These are phyloP conservation scores for Xylaria longipes DNA, from an alignment of 495 filamentous ascomycete species.

Conservation along the genomic window DNA sequence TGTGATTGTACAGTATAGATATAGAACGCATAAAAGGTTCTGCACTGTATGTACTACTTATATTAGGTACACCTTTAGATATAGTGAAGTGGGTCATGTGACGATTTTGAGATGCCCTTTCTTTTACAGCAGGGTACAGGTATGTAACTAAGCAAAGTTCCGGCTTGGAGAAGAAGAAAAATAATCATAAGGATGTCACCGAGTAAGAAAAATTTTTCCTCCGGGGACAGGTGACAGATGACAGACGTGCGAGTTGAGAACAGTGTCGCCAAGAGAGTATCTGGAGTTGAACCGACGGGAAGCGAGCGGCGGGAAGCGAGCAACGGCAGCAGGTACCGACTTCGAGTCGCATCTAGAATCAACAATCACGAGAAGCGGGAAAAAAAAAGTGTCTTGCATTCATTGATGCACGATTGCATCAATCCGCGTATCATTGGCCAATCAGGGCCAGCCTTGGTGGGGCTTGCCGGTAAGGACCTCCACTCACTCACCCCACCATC, in stretches of 20 bases:
- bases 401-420: slow-evolving; percentile 13
- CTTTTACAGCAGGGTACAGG: not conserved
- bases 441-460: not conserved
- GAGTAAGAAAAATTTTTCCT: not conserved
- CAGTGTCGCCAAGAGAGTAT: not conserved
- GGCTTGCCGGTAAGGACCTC: not conserved
- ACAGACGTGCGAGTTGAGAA: not conserved
- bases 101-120: not conserved
- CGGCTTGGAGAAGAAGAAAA: no score
- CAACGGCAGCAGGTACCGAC: slow-evolving; percentile 1
- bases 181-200: not conserved
- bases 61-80: not conserved
- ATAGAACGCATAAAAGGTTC: not conserved
- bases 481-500: slow-evolving; percentile 4
- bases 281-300: slow-evolving; percentile 1
- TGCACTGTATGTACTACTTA: not conserved
- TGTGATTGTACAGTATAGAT: not conserved
- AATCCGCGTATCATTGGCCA: slow-evolving; percentile 2
- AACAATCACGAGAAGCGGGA: not conserved
- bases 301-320: slow-evolving; percentile 14
- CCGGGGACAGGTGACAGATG: not conserved
- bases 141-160: not conserved
- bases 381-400: slow-evolving; percentile 5
- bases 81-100: not conserved
- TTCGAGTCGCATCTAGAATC: slow-evolving; percentile 11